Evolutionary conservation across 2,329 filamentous ascomycete genomes (phyloP), one percentile per base, ranked within the genome.

Genomic region (Apiospora phragmitis): DNA sequence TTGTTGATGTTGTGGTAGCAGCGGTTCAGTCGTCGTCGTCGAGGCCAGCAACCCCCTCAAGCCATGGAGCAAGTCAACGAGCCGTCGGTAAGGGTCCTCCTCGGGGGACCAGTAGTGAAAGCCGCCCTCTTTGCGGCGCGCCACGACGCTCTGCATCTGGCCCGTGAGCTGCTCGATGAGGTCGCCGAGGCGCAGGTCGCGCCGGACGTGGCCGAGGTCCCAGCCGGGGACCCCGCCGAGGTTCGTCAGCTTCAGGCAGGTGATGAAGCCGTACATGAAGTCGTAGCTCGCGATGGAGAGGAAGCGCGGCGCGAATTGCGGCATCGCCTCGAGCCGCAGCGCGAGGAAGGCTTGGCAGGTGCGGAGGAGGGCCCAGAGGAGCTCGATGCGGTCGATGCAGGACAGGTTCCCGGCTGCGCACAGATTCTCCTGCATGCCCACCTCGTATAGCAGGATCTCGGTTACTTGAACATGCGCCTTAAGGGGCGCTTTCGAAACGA

Each of bases 371-470:
- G 77, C 75, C 82, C 83, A 85, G n/a, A 88, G 82, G 24, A 87
- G 79, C 26, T 82, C 79, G 1, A 86, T 77, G 9, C 85, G 82
- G 42, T 85, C 82, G 1, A 80, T 76, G 11, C 78, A 72, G 5
- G 81, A 69, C 68, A 85, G 76, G 55, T 76, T 76, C 3, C 76
- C 73, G 11, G 78, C 70, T 12, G 73, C 74, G 59, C 78, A 78
- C 71, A 79, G 76, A 32, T 77, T 73, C 3, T 85, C 84, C 4
- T 82, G 81, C 38, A 87, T 77, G 71, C 80, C 83, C 47, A 85
- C 77, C 72, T 87, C 86, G 72, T 84, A 85, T 24, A 87, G 77
- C 4, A 88, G 81, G 11, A 85, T 79, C 72, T 87, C 82, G 29
- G 83, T 83, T 16, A 86, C 84, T 72, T 81, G 76, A 11, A 85